Evolutionary conservation across 2,329 filamentous ascomycete species (phyloP).

Genomic region (Emericellopsis cladophorae): DNA sequence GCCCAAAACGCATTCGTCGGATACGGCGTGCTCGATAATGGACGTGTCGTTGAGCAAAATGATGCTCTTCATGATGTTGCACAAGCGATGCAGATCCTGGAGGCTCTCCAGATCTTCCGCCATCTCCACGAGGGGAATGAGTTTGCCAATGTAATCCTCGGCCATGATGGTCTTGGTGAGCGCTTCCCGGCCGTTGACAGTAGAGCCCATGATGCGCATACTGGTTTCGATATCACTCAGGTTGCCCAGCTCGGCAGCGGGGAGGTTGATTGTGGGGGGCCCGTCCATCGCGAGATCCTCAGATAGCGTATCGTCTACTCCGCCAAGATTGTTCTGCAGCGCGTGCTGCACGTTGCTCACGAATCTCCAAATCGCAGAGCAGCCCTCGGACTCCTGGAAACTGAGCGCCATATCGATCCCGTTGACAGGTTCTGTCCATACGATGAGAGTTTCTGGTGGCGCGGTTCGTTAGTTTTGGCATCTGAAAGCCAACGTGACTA

Average conservation of each 20-base stretch:
- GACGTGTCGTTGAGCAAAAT: conserved; percentile 89
- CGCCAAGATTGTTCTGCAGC: conserved; percentile 42
- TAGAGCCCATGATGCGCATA: conserved; percentile 68
- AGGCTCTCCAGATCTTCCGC: conserved; percentile 88
- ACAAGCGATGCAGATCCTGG: conserved; percentile 75
- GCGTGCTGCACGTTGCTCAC: conserved; percentile 75
- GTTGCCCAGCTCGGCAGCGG: conserved; percentile 67
- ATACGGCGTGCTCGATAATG: conserved; percentile 89
- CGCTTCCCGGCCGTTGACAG: conserved; percentile 67
- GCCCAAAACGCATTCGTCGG: conserved; percentile 77
- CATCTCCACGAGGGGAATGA: conserved; percentile 74
- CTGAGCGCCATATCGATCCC: conserved; percentile 94
- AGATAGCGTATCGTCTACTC: conserved; percentile 67
- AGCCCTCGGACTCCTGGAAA: conserved; percentile 95
- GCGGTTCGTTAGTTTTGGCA: conserved; percentile 9
- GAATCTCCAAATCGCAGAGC: conserved; percentile 86
- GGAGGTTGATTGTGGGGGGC: conserved; percentile 57
- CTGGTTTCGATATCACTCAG: conserved; percentile 73
- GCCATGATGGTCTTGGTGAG: conserved; percentile 76
- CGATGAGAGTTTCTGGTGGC: conserved; percentile 77
- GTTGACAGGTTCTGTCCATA: conserved; percentile 82
- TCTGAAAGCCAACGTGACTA: not conserved
- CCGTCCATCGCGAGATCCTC: conserved; percentile 75
- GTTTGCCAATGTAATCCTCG: conserved; percentile 76
- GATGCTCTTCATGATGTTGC: conserved; percentile 95